These are phyloP conservation scores for Metrosideros polymorpha DNA, from an alignment of 441 rosid genomes.

Conservation along the genomic window DNA sequence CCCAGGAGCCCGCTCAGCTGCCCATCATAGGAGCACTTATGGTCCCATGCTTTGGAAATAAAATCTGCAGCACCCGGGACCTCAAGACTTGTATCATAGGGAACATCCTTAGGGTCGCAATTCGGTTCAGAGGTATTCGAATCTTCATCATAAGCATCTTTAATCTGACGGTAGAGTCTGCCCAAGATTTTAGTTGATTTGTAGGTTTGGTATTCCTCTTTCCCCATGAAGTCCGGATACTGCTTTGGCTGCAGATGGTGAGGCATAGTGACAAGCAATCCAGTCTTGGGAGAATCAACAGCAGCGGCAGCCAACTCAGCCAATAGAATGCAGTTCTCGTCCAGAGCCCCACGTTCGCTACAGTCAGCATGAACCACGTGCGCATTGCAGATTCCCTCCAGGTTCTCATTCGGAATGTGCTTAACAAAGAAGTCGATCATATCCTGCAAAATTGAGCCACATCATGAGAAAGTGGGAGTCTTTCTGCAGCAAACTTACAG, in stretches of 20 bases:
- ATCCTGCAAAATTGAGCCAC: constrained; percentile 38
- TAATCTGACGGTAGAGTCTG: constrained; percentile 54
- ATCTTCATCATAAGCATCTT: constrained; percentile 38
- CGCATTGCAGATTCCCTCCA: constrained; percentile 74
- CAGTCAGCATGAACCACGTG: constrained; percentile 81
- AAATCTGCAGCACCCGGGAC: constrained; percentile 45
- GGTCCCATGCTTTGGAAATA: constrained; percentile 67
- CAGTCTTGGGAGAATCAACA: constrained; percentile 86
- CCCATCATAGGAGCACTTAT: constrained; percentile 63
- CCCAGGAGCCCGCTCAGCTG: constrained; percentile 66
- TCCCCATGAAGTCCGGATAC: constrained; percentile 91
- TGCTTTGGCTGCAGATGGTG: constrained; percentile 52
- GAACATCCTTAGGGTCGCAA: constrained; percentile 28
- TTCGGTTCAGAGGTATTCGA: constrained; percentile 27
- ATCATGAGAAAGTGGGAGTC: background rate
- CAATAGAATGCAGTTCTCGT: constrained; percentile 50
- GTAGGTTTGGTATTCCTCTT: constrained; percentile 57
- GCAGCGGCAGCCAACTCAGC: constrained; percentile 89
- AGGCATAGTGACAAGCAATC: constrained; percentile 69
- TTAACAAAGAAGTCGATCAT: constrained; percentile 60
- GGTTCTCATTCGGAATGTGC: constrained; percentile 61
- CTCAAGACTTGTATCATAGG: constrained; percentile 57
- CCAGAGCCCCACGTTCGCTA: constrained; percentile 71
- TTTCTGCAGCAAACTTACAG: background rate
- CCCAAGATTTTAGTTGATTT: constrained; percentile 66